Evolutionary conservation across 768 basidiomycete genomes (phyloP), one percentile per base, ranked within the genome.

Genomic region (Mycena sanguinolenta): DNA sequence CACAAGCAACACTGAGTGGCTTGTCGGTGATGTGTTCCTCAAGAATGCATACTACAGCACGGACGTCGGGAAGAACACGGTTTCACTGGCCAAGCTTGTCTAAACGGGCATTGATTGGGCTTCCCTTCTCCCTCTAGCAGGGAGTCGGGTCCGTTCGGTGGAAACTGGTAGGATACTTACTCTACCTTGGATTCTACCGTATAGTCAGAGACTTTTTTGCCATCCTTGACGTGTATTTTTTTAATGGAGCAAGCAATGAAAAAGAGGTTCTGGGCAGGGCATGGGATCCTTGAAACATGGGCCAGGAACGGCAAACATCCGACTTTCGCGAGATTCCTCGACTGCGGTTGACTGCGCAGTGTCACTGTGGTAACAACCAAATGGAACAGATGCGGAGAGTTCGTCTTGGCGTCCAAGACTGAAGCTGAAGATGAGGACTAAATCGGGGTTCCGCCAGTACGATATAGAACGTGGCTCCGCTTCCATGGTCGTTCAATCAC

Each of bases 1-100:
- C 21, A 73, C 70, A 50, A 88, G 86, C 66, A 83, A 86, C 14
- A 86, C 81, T 4, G 86, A 91, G 73, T 94, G 92, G 92, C 86
- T 95, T 68, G 90, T 64, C 10, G 63, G 69, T 6, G 63, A 70
- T 21, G 58, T 66, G 4, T 66, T 66, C 57, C 19, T 66, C 17
- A 63, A 70, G 62, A 66, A 67, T 57, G 72, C 72, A 0, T 70
- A 70, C 65, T 70, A 70, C 58, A 61, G 32, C 28, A 70, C 69
- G 5, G 72, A 70, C 62, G 60, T 73, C 12, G 72, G 72, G 12
- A 58, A 69, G 65, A 67, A 73, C 64, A 25, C 52, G 17, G 44
- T 73, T 27, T 59, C 59, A 28, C 60, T 73, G 14, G 71, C 71
- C 17, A 73, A 65, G 60, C 67, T 73, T 25, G 60, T 58, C 14